These are phyloP conservation scores for Lavandula angustifolia DNA, from an alignment of 257 asterid genomes.

Conservation along the genomic window DNA sequence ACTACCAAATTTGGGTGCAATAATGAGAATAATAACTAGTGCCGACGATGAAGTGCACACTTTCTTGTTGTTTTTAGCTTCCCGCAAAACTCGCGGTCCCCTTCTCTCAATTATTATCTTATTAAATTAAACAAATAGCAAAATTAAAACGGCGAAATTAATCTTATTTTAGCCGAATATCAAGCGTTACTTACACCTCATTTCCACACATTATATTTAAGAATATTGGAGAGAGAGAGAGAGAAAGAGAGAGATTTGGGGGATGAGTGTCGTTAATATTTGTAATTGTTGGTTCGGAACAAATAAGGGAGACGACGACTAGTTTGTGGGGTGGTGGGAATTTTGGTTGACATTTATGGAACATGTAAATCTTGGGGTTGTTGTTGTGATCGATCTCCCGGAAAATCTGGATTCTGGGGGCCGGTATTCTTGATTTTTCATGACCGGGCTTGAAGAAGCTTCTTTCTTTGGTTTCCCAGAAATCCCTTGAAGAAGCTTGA, in stretches of 20 bases:
- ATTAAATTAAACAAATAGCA: slow-evolving; percentile 10
- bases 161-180: slow-evolving; percentile 34
- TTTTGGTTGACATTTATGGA: slow-evolving; percentile 32
- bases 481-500: slow-evolving; percentile 32
- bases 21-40: slow-evolving; percentile 35
- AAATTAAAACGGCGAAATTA: background rate
- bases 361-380: slow-evolving; percentile 31
- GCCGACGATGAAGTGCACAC: slow-evolving; percentile 46
- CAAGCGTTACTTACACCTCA: slow-evolving; percentile 42
- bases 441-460: slow-evolving; percentile 30
- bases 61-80: slow-evolving; percentile 36
- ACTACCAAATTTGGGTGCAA: slow-evolving; percentile 36
- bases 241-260: slow-evolving; percentile 30
- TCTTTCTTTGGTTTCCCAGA: slow-evolving; percentile 20
- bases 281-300: slow-evolving; percentile 1
- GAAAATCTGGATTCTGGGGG: slow-evolving; percentile 34
- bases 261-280: slow-evolving; percentile 48
- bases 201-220: slow-evolving; percentile 20
- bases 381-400: slow-evolving; percentile 42
- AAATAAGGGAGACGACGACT: slow-evolving; percentile 5
- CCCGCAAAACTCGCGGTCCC: slow-evolving; percentile 42
- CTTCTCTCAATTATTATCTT: background rate
- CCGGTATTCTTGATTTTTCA: slow-evolving; percentile 35
- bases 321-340: slow-evolving; percentile 28
- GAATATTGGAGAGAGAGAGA: slow-evolving; percentile 18